Evolutionary conservation across 1,284 basidiomycete genomes (phyloP).

Genomic region (Agaricales sp.): DNA sequence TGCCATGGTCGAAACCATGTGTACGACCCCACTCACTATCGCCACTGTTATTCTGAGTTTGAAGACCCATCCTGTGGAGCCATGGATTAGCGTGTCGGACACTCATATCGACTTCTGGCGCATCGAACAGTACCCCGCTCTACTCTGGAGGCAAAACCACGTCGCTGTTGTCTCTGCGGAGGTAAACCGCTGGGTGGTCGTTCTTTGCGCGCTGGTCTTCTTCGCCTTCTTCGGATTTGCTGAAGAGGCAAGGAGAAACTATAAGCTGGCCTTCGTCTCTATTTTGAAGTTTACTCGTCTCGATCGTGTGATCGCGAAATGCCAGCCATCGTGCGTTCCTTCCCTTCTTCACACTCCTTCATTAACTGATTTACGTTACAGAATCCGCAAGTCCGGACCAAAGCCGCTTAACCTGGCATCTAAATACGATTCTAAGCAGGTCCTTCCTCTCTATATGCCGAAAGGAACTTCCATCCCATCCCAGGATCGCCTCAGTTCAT

Average conservation of each 20-base stretch:
- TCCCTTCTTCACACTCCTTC: background rate
- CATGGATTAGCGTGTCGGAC: slow-evolving; percentile 34
- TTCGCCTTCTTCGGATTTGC: slow-evolving; percentile 37
- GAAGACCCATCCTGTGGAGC: slow-evolving; percentile 17
- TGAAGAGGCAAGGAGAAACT: slow-evolving; percentile 21
- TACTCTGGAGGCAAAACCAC: slow-evolving; percentile 9
- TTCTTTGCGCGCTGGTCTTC: slow-evolving; percentile 31
- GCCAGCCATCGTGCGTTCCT: background rate
- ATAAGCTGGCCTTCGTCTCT: background rate
- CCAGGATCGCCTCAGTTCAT: background rate
- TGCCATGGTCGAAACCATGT: slow-evolving; percentile 29
- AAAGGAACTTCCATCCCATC: background rate
- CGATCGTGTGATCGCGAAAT: background rate
- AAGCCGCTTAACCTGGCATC: background rate
- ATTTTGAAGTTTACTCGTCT: background rate
- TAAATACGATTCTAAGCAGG: background rate
- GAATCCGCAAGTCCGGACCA: background rate
- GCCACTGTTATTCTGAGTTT: slow-evolving; percentile 17
- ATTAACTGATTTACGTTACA: background rate
- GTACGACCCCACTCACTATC: slow-evolving; percentile 24
- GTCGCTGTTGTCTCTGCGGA: slow-evolving; percentile 17
- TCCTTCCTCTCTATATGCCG: background rate
- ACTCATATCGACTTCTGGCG: slow-evolving; percentile 18
- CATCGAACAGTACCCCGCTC: slow-evolving; percentile 9
- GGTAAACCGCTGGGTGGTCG: slow-evolving; percentile 27